A percentile compares a stretch with the other conserved stretches of the same genome.
Conservation (phyloP, 2,329 filamentous ascomycete genomes). For the Ceratocystis diversiconidia region DNA sequence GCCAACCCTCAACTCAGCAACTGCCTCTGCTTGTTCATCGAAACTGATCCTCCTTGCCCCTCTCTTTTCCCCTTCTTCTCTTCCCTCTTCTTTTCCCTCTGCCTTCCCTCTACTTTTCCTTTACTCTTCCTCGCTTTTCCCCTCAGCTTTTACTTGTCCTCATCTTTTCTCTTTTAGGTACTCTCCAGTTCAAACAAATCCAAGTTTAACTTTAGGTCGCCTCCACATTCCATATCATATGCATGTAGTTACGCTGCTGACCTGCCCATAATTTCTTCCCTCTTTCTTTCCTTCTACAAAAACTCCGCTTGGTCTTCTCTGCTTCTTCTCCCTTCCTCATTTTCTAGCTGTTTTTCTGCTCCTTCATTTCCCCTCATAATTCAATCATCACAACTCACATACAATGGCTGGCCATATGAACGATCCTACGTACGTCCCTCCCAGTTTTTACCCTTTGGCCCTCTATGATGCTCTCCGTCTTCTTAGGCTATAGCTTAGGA, state of each 20-base stretch:
- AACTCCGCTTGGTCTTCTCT: not conserved
- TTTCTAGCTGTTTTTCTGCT: slow-evolving; percentile 3
- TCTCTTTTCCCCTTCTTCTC: not conserved
- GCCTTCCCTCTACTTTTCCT: slow-evolving; percentile 5
- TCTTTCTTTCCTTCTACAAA: slow-evolving; percentile 2
- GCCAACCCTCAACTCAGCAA: slow-evolving; percentile 6
- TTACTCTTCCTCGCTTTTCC: slow-evolving; percentile 1
- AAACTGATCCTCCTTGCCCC: slow-evolving; percentile 14
- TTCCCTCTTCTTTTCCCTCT: not conserved
- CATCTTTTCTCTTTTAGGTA: not conserved
- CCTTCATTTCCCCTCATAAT: not conserved
- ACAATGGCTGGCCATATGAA: slow-evolving; percentile 19
- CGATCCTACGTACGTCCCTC: slow-evolving; percentile 17
- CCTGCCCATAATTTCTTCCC: slow-evolving; percentile 13
- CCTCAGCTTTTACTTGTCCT: not conserved
- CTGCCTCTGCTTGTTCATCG: slow-evolving; percentile 7
- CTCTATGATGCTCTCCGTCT: slow-evolving; percentile 8
- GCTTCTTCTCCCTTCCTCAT: not conserved
- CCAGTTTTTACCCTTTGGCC: not conserved
- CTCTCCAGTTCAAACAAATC: slow-evolving; percentile 1
- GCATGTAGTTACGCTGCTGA: slow-evolving; percentile 13
- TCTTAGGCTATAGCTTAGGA: not conserved
- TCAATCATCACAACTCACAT: not conserved
- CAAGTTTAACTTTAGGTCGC: slow-evolving; percentile 9
- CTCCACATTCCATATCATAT: slow-evolving; percentile 14